Evolutionary conservation across 768 basidiomycete species (phyloP).

Genomic region (Filobasidium floriforme): DNA sequence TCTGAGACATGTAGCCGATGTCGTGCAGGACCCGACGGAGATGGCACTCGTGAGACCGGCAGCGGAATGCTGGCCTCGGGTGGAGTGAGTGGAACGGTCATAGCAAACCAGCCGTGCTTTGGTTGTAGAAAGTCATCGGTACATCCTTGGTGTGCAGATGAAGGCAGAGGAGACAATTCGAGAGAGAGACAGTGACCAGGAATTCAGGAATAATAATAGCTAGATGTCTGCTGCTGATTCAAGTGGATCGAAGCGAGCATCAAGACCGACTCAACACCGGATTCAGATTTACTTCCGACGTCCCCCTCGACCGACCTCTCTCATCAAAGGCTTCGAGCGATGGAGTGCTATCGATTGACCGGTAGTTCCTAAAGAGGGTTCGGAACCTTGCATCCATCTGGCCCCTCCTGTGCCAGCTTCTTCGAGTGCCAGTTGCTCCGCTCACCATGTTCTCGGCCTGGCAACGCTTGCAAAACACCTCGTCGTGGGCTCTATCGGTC

Average conservation of each 20-base stretch:
- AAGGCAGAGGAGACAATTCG: too few species aligned
- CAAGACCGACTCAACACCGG: too few species aligned
- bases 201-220: too few species aligned
- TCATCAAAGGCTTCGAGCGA: too few species aligned
- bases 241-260: too few species aligned
- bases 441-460: slow-evolving; percentile 18
- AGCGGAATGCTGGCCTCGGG: background rate
- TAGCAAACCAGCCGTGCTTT: background rate
- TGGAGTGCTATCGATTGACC: too few species aligned
- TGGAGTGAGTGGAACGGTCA: background rate
- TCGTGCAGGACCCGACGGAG: background rate
- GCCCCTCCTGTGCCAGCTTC: background rate
- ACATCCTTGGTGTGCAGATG: too few species aligned
- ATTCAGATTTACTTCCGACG: too few species aligned
- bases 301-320: too few species aligned
- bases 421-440: background rate
- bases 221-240: too few species aligned
- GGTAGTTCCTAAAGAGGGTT: too few species aligned
- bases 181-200: too few species aligned
- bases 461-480: slow-evolving; percentile 15
- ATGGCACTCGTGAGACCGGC: background rate
- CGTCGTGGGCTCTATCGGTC: slow-evolving; percentile 19
- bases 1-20: background rate
- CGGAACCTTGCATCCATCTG: background rate
- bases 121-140: background rate